Percentiles rank a stretch among this genome's conserved stretches.
These are phyloP conservation scores for Aspergillus pseudoviridinutans DNA, from an alignment of 2,329 filamentous ascomycete genomes.

Conservation along the genomic window DNA sequence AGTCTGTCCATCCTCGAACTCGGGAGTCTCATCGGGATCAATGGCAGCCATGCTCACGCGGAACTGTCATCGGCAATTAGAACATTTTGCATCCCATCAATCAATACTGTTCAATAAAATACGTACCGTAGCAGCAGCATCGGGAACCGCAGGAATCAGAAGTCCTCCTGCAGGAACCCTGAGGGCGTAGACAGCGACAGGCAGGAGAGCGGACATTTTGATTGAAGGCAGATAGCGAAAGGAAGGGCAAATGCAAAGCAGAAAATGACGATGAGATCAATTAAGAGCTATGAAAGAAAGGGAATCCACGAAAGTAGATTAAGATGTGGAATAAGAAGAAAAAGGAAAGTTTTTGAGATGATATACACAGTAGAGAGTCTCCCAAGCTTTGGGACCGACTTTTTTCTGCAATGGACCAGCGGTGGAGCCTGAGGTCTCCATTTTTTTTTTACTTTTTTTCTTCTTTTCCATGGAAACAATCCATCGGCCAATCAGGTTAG, in stretches of 20 bases:
- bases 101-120: constrained; percentile 1
- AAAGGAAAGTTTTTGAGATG: constrained; percentile 10
- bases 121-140: constrained; percentile 81
- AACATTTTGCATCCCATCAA: background rate
- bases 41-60: constrained; percentile 98
- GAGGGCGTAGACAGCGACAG: constrained; percentile 85
- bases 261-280: constrained; percentile 16
- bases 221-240: constrained; percentile 6
- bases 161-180: constrained; percentile 82
- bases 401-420: constrained; percentile 19
- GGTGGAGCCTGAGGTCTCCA: constrained; percentile 7
- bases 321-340: constrained; percentile 3
- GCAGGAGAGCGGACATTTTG: constrained; percentile 48
- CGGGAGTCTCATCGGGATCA: constrained; percentile 75
- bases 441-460: background rate
- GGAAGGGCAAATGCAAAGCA: constrained; percentile 11
- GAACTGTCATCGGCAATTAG: constrained; percentile 56
- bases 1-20: constrained; percentile 59
- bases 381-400: constrained; percentile 9
- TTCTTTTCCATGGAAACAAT: background rate
- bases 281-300: background rate
- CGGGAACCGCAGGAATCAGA: constrained; percentile 71
- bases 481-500: constrained; percentile 4
- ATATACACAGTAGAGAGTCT: background rate
- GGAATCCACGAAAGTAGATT: constrained; percentile 3